Evolutionary conservation across 768 basidiomycete species (phyloP).

Genomic region (Pleurotus tuoliensis): DNA sequence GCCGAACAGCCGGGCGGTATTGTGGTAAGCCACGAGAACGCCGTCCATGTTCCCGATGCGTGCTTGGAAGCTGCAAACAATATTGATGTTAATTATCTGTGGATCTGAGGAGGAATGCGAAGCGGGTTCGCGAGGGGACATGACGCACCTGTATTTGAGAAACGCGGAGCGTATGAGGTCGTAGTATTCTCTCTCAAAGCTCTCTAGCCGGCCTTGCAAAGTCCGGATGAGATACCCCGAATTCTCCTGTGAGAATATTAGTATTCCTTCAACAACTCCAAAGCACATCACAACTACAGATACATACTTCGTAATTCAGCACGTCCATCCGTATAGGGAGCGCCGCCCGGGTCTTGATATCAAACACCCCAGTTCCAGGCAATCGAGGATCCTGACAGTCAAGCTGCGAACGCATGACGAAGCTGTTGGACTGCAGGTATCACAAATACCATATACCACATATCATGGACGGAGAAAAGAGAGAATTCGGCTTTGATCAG

Average conservation of each 20-base stretch:
- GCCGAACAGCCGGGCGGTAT: constrained; percentile 82
- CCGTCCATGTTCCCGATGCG: constrained; percentile 98
- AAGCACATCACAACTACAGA: not conserved
- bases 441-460: not conserved
- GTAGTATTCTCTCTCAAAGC: constrained; percentile 93
- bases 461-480: not conserved
- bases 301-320: constrained; percentile 68
- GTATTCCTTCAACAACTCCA: too few species aligned
- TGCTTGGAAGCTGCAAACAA: constrained; percentile 73
- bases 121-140: too few species aligned
- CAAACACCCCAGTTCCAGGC: constrained; percentile 90
- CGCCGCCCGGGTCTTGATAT: constrained; percentile 92
- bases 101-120: too few species aligned
- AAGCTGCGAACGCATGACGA: constrained; percentile 93
- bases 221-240: constrained; percentile 72
- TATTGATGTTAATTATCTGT: not conserved
- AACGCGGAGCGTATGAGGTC: constrained; percentile 93
- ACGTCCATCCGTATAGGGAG: constrained; percentile 81
- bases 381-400: constrained; percentile 80
- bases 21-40: constrained; percentile 84
- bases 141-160: constrained; percentile 78
- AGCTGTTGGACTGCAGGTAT: constrained; percentile 41
- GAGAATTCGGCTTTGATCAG: not conserved
- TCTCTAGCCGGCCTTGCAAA: constrained; percentile 60
- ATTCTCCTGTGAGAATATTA: constrained; percentile 50